Percentiles rank a stretch among this genome's conserved stretches.
Conservation (phyloP, 179 eudicot genomes). For the Patellifolia procumbens region DNA sequence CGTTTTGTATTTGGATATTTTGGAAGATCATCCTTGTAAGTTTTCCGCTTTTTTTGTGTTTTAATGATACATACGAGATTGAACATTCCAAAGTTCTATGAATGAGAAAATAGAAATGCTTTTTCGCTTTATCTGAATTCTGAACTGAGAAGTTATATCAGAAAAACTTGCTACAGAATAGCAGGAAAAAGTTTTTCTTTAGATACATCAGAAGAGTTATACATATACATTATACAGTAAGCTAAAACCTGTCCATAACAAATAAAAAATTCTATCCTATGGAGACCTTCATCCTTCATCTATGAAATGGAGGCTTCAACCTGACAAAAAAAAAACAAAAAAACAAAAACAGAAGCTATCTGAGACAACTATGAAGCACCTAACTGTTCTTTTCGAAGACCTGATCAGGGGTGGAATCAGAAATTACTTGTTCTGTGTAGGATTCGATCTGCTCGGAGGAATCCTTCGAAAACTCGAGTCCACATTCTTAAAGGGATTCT, state of each 20-base stretch:
- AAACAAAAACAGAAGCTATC: constrained; percentile 1
- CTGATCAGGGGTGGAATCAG: not conserved
- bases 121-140: not conserved
- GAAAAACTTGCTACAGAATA: constrained; percentile 6
- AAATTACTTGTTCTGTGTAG: constrained; percentile 61
- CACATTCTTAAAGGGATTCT: constrained; percentile 43
- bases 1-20: not conserved
- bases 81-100: not conserved
- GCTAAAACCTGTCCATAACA: constrained; percentile 14
- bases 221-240: constrained; percentile 19
- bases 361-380: constrained; percentile 23
- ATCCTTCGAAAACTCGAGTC: constrained; percentile 49
- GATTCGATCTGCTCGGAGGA: constrained; percentile 59
- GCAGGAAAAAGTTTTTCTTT: constrained; percentile 11
- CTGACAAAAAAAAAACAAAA: constrained; percentile 13
- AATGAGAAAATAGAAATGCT: not conserved
- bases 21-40: constrained; percentile 1
- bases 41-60: not conserved
- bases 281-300: constrained; percentile 10
- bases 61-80: not conserved
- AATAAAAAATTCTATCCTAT: constrained; percentile 8
- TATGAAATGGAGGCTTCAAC: constrained; percentile 13
- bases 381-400: constrained; percentile 17
- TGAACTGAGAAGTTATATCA: not conserved
- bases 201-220: constrained; percentile 10